Percentiles rank a stretch among this genome's conserved stretches.
Evolutionary conservation across 1,284 basidiomycete species (phyloP).

Genomic region (Sphaerobolus stellatus): DNA sequence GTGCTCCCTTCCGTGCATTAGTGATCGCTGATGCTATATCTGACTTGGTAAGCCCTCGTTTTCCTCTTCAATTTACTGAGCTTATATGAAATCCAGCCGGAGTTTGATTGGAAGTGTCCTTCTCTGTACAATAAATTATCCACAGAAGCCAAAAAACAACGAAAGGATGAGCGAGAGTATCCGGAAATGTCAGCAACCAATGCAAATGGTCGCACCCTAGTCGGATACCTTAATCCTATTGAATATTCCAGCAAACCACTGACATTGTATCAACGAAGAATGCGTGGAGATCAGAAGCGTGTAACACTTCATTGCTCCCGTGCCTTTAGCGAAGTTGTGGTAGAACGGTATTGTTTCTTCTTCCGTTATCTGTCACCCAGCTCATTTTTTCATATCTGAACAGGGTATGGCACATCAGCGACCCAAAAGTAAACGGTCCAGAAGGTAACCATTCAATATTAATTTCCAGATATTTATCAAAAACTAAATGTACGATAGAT

Average conservation of each 20-base stretch:
- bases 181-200: constrained; percentile 43
- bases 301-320: constrained; percentile 53
- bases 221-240: constrained; percentile 48
- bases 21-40: constrained; percentile 62
- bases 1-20: constrained; percentile 55
- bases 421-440: background rate
- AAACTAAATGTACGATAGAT: constrained; percentile 30
- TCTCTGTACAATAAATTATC: constrained; percentile 14
- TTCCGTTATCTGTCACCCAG: background rate
- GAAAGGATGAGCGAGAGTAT: background rate
- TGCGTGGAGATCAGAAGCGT: constrained; percentile 36
- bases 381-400: background rate
- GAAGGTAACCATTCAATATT: background rate
- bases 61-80: constrained; percentile 1
- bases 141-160: constrained; percentile 30
- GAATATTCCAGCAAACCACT: constrained; percentile 47
- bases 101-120: constrained; percentile 56
- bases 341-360: constrained; percentile 49
- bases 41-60: constrained; percentile 54
- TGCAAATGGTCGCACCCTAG: constrained; percentile 30
- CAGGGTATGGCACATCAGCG: constrained; percentile 12
- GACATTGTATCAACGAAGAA: constrained; percentile 57
- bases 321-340: constrained; percentile 35
- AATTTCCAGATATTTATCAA: background rate
- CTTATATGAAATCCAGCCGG: constrained; percentile 38